These are phyloP conservation scores for Acacia confusa DNA, from an alignment of 306 rosid species.

Conservation along the genomic window DNA sequence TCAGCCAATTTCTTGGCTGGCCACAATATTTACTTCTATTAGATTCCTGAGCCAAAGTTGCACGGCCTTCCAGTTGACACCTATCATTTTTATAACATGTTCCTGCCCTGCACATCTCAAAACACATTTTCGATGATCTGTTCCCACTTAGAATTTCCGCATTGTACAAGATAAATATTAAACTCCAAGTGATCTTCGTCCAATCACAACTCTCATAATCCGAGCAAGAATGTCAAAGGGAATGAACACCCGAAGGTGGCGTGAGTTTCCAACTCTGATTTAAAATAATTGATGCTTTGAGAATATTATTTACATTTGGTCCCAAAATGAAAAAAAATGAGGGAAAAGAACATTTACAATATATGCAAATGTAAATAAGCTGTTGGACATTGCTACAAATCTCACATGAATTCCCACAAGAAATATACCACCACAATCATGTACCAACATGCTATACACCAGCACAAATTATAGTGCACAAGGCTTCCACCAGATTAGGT, in stretches of 20 bases:
- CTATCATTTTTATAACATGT: not conserved
- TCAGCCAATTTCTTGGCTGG: not conserved
- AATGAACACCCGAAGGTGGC: not conserved
- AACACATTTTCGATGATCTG: too few species aligned
- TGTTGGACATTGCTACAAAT: not conserved
- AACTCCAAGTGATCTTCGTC: too few species aligned
- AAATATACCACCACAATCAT: constrained; percentile 1
- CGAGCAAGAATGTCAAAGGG: not conserved
- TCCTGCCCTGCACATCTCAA: not conserved
- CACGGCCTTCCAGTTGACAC: not conserved
- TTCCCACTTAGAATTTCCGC: not conserved
- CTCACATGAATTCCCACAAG: constrained; percentile 5
- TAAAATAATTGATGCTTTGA: not conserved
- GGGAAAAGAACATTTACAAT: not conserved
- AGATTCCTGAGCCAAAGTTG: not conserved
- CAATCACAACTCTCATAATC: not conserved
- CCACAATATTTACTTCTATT: not conserved
- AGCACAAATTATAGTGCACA: not conserved
- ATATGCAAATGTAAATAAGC: not conserved
- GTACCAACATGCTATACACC: not conserved
- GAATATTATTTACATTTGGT: not conserved
- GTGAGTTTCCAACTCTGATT: not conserved
- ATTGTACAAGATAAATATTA: too few species aligned
- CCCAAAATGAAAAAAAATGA: not conserved
- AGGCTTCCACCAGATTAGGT: too few species aligned